These are phyloP conservation scores for Metschnikowia anglica DNA, from an alignment of 805 yeast species.

Conservation along the genomic window DNA sequence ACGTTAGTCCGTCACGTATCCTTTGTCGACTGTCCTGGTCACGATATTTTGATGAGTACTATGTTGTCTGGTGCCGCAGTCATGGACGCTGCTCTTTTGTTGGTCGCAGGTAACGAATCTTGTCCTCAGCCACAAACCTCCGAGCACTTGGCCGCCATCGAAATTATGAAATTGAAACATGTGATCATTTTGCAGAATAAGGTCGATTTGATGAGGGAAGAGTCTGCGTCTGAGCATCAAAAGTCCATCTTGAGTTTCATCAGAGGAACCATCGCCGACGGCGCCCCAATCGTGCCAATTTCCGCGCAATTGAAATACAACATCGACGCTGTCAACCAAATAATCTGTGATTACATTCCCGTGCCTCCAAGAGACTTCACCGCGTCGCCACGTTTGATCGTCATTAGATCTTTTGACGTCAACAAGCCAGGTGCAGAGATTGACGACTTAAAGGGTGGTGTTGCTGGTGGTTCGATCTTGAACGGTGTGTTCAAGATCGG, in stretches of 20 bases:
- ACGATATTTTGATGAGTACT: slow-evolving; percentile 99
- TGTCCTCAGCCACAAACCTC: slow-evolving; percentile 99
- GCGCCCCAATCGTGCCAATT: slow-evolving; percentile 98
- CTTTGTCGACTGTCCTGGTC: slow-evolving; percentile 99
- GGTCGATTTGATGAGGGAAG: slow-evolving; percentile 98
- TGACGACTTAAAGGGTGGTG: slow-evolving; percentile 98
- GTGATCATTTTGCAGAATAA: slow-evolving; percentile 95
- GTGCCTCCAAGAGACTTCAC: slow-evolving; percentile 94
- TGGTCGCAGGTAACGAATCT: slow-evolving; percentile 97
- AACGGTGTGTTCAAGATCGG: slow-evolving; percentile 96
- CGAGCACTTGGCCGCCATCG: slow-evolving; percentile 99
- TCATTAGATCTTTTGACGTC: slow-evolving; percentile 97
- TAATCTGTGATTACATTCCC: slow-evolving; percentile 91
- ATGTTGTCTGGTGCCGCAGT: slow-evolving; percentile 99
- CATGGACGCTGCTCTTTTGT: slow-evolving; percentile 97
- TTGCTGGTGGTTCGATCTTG: slow-evolving; percentile 98
- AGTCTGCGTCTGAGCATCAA: slow-evolving; percentile 92
- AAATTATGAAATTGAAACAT: slow-evolving; percentile 97
- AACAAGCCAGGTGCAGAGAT: slow-evolving; percentile 99
- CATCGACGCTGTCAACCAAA: slow-evolving; percentile 97
- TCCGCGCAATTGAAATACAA: slow-evolving; percentile 98
- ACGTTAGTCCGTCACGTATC: slow-evolving; percentile 93
- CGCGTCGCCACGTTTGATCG: slow-evolving; percentile 92
- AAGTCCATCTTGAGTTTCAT: slow-evolving; percentile 88
- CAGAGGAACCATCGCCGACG: slow-evolving; percentile 98